Evolutionary conservation across 169 alveolate genomes (phyloP), one percentile per base, ranked within the genome.

Genomic region (Plasmodium chabaudi): DNA sequence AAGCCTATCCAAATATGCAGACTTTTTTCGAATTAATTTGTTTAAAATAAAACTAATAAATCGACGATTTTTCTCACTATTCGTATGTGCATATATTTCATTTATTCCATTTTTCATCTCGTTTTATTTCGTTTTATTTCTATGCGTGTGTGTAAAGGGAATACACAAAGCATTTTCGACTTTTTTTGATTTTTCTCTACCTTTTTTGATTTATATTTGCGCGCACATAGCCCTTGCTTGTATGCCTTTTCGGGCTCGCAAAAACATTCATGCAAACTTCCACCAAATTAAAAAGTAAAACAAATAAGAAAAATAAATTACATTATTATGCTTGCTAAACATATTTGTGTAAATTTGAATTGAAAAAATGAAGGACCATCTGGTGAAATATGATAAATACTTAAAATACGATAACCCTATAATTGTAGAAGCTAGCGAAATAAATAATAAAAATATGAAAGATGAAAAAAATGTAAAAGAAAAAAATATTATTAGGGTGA

Each of bases 401-500:
- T 17, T 82, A 27, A 82, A 82, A 47, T 82, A 82, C 49, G 90
- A 82, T 17, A 56, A 49, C 61, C 68, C 86, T 17, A 53, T 82
- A 55, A 57, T 65, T 44, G 46, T 82, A 12, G 90, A 82, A 60
- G 53, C 51, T 49, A 75, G 53, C 42, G 88, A 64, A 1, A 69
- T 27, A 44, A 68, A 64, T 17, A 64, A 51, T 42, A 53, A 63
- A 42, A 49, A 49, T 51, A 34, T 25, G 12, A 82, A 82, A 67
- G 90, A 60, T 44, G 84, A 82, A 55, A 82, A 61, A 15, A 56
- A 27, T 12, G n/a, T 56, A 27, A 68, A 82, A 44, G 90, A 82
- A 13, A 82, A 65, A 60, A 82, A 65, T 61, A 82, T 82, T 12
- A 84, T 82, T 46, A 46, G 90, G 47, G 86, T 82, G 13, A 82